phyloP scores from a whole-genome alignment of 345 rosid species.

The Psidium friedrichsthalianum region DNA sequence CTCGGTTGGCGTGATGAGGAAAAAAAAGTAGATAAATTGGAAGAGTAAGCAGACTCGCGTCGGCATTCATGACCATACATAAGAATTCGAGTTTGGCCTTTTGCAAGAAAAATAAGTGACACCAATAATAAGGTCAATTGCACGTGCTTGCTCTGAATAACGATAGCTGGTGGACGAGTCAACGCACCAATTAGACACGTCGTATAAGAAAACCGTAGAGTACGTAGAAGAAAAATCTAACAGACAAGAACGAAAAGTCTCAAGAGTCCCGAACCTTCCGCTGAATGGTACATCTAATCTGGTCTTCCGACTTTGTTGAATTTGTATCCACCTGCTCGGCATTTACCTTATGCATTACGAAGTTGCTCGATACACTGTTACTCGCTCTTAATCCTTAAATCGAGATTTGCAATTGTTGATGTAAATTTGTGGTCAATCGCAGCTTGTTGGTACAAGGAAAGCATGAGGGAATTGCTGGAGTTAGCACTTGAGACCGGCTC shows the following conservation, averaged over 20 bases:
- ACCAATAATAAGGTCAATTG: neutral
- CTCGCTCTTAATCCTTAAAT: neutral
- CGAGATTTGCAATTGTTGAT: neutral
- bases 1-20: too few species aligned
- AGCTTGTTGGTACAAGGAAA: slow-evolving; percentile 8
- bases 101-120: neutral
- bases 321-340: neutral
- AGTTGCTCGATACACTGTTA: neutral
- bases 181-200: too few species aligned
- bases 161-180: neutral
- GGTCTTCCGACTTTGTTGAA: neutral
- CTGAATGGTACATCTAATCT: neutral
- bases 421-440: neutral
- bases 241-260: neutral
- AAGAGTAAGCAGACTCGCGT: neutral
- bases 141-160: neutral
- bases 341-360: neutral
- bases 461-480: neutral
- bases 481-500: neutral
- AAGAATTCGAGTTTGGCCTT: neutral
- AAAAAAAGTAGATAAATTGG: neutral
- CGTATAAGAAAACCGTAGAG: neutral
- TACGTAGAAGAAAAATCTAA: neutral
- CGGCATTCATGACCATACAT: neutral
- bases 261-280: neutral